These are phyloP conservation scores for Teratosphaeria epicoccoides DNA, from an alignment of 2,329 filamentous ascomycete species.

Conservation along the genomic window DNA sequence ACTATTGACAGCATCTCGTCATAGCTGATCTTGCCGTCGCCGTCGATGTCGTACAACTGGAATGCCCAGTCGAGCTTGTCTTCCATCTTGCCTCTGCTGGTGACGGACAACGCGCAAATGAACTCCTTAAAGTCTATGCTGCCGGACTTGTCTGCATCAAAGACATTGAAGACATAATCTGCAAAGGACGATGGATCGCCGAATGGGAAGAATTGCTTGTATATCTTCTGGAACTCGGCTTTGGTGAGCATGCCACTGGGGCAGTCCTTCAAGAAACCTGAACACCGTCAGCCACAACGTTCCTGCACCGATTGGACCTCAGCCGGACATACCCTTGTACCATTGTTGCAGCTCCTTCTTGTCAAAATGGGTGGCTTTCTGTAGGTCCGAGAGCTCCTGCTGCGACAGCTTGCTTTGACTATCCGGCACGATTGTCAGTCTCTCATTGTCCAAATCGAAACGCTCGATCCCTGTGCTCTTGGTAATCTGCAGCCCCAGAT, in stretches of 20 bases:
- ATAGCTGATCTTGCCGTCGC: slow-evolving; percentile 97
- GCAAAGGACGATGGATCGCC: slow-evolving; percentile 95
- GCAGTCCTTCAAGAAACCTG: slow-evolving; percentile 96
- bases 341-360: slow-evolving; percentile 99
- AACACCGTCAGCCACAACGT: slow-evolving; percentile 6
- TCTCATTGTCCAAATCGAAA: slow-evolving; percentile 17
- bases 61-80: slow-evolving; percentile 99
- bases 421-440: slow-evolving; percentile 25
- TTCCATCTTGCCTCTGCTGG: slow-evolving; percentile 95
- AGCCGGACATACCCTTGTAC: slow-evolving; percentile 73
- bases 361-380: slow-evolving; percentile 96
- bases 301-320: neutral
- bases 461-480: slow-evolving; percentile 18
- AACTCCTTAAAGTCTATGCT: slow-evolving; percentile 99
- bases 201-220: slow-evolving; percentile 98
- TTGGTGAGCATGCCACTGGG: slow-evolving; percentile 94
- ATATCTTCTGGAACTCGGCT: slow-evolving; percentile 99
- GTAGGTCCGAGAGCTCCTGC: slow-evolving; percentile 87
- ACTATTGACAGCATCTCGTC: slow-evolving; percentile 99
- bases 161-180: slow-evolving; percentile 98
- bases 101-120: slow-evolving; percentile 95
- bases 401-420: slow-evolving; percentile 98
- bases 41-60: slow-evolving; percentile 97
- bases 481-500: slow-evolving; percentile 23
- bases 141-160: slow-evolving; percentile 93